Base-by-base conservation (phyloP, 768 basidiomycete genomes). In the Leucosporidium creatinivorum region DNA sequence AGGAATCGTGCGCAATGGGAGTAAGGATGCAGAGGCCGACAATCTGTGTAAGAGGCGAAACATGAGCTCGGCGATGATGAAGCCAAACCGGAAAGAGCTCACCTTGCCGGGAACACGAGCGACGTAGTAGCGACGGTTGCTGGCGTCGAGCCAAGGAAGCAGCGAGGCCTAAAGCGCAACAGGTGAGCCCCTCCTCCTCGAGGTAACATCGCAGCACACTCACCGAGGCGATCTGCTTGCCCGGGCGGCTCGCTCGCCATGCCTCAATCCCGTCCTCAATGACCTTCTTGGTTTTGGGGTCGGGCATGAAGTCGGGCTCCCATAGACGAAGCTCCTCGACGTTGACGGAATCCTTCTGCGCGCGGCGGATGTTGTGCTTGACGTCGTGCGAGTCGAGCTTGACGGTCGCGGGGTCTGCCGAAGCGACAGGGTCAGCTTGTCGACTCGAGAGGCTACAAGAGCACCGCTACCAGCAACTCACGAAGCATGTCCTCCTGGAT, bases 211-310 rank as follows among this genome's bases (percentile, higher is more conserved):
- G 33, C n/a, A 47, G n/a, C 9, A 26, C 30, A 61, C 70, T 28
- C 28, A 72, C 70, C 17, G 67, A 61, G 12, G 67, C 67, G 18
- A 72, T 72, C 59, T 72, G 70, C 4, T 54, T 72, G 5, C 70
- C 70, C 12, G 59, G 30, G 21, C 70, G 47, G 19, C 58, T 36
- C 6, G 30, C 26, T 26, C 66, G 66, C 70, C 70, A 72, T 25
- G 48, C 21, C 33, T 66, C 65, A 12, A 72, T 28, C 0, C 70
- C 70, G 1, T 44, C 52, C 31, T 72, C 70, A 31, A 69, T 65
- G 26, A 92, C 67, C 8, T 58, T 9, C 21, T 54, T 57, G 25
- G 57, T 44, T 6, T 61, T 59, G 4, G 63, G 65, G 13, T 63
- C 59, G 26, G 62, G 67, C n/a, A 49, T 1, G 25, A 47, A 67